Conservation (phyloP, 768 basidiomycete species). For the Suillus ampliporus region DNA sequence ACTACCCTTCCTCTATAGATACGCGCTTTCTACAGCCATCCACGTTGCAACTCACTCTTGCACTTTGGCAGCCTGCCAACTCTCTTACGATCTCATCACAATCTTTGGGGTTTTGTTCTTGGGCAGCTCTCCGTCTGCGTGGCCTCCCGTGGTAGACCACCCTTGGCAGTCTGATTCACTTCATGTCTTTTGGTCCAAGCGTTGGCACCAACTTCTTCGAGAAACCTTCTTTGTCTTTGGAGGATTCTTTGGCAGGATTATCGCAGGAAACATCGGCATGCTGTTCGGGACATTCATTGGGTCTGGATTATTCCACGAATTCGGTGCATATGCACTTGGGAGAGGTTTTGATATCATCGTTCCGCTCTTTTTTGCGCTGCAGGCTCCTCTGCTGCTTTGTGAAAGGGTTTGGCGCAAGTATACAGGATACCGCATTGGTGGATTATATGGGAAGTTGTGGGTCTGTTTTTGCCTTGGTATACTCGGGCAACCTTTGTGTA, state of each 20-base stretch:
- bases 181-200: conserved; percentile 72
- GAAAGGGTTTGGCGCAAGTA: conserved; percentile 65
- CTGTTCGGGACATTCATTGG: conserved; percentile 77
- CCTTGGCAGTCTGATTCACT: conserved; percentile 75
- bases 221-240: conserved; percentile 76
- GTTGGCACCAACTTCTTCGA: conserved; percentile 81
- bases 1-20: conserved; percentile 57
- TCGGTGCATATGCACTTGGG: conserved; percentile 66
- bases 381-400: conserved; percentile 63
- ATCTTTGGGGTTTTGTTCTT: conserved; percentile 65
- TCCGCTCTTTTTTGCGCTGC: conserved; percentile 67
- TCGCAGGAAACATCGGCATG: conserved; percentile 67
- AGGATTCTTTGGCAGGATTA: conserved; percentile 58
- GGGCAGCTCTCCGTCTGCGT: conserved; percentile 56
- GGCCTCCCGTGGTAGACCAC: conserved; percentile 76
- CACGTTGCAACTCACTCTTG: conserved; percentile 63
- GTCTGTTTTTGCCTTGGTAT: conserved; percentile 67
- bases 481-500: conserved; percentile 68
- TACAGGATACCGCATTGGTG: conserved; percentile 66
- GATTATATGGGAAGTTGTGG: conserved; percentile 68
- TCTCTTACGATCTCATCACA: conserved; percentile 67
- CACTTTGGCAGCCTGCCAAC: conserved; percentile 68
- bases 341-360: conserved; percentile 61
- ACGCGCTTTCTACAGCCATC: conserved; percentile 66
- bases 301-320: conserved; percentile 79